Evolutionary conservation across 192 early-diverging fungal species (phyloP), one percentile per base, ranked within the genome.

Genomic region (Coemansia sp.): DNA sequence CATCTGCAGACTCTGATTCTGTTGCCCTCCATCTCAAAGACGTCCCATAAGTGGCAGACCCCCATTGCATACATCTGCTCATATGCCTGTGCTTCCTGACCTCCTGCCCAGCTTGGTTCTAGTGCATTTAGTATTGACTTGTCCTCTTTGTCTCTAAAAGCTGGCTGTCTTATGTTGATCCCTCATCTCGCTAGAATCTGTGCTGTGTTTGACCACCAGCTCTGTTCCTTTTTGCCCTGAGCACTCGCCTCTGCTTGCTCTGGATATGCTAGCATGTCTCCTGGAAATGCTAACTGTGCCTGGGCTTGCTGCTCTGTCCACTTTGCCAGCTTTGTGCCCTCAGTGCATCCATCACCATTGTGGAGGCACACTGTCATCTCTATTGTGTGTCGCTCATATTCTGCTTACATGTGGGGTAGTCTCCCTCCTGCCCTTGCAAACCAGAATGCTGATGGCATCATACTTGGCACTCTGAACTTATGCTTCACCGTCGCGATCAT

Each of bases 201-300:
- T 2, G 31, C 15, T 2, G 31, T 1, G 17, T 62, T 31, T 0
- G 37, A 8, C 60, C 60, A 62, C 60, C 60, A 62, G 31, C 8
- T n/a, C 1, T 7, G 15, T 11, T 22, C 45, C 4, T 19, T 2
- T 6, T 10, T 8, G 2, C 20, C 7, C 3, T 15, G 0, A 11
- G 8, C 24, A 1, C 20, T 10, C 5, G 19, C 45, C 8, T 19
- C 31, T 29, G 31, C 60, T 8, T 29, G 60, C 43, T 24, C 29
- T 24, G 42, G 60, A 42, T 42, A 62, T 12, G 60, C 40, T 0
- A 62, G 31, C 60, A 29, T 25, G 29, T 62, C 42, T 14, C 60
- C 60, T 4, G 60, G 60, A 42, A 62, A 46, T 17, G 19, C 14
- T 12, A 22, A 4, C 8, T 1, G 9, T n/a, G 11, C 19, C 0